Evolutionary conservation across 108 stramenopile species (phyloP), one percentile per base, ranked within the genome.

Genomic region (Cyclotella sp.): DNA sequence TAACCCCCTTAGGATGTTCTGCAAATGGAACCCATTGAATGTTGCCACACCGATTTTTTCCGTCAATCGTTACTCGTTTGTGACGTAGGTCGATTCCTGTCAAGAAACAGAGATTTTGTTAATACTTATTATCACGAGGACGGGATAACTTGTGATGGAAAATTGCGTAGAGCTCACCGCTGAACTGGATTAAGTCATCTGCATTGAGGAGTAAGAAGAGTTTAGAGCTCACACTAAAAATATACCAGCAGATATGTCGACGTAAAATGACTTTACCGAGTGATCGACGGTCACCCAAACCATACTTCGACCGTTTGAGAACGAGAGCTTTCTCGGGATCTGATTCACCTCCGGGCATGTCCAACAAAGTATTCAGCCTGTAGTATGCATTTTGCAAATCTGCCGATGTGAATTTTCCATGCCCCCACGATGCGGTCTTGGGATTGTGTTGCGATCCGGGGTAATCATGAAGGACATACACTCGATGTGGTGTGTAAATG

Each of bases 381-480:
- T 58, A 58, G 28, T 83, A 45, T 0, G 52, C 60, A 41, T 51
- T 59, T 49, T 76, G 49, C 51, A 68, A 21, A 9, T 82, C 53
- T 0, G 64, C 62, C 0, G 51, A 13, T 7, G 53, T 55, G 43
- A 74, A 81, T 30, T 63, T 70, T 14, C 79, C 79, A 21, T 62
- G 59, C 51, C 86, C 79, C 91, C 93, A 92, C 14, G 78, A 73
- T 21, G 80, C 53, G 10, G 87, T 79, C 19, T 78, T 77, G 16
- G 91, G 88, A 74, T 95, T 91, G 52, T 83, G 61, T 73, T 95
- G 90, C 64, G 81, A 81, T 26, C 75, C 83, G n/a, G 85, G 83
- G 76, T 97, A 96, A 82, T 97, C 95, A 79, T 97, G 97, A n/a
- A 84, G 78, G 15, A 97, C 84, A 47, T 85, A 72, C 21, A 93